A percentile compares a stretch with the other conserved stretches of the same genome.
Evolutionary conservation across 768 basidiomycete species (phyloP).

Genomic region (Pleurotus cornucopiae): DNA sequence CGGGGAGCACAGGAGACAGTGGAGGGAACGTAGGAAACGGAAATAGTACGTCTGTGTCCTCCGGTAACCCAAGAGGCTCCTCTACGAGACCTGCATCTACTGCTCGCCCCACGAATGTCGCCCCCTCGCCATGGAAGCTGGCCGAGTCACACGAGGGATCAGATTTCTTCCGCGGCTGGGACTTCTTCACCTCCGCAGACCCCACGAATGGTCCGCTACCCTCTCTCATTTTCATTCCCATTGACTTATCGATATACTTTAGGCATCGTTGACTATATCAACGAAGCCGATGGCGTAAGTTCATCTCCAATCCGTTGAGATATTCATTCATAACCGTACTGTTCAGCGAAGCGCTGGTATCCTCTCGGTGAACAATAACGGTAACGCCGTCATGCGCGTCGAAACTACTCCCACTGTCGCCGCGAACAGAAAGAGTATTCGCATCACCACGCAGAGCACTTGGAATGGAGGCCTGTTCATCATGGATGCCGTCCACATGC

Average conservation of each 20-base stretch:
- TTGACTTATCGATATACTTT: background rate
- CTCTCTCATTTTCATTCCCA: background rate
- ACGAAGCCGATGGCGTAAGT: constrained; percentile 55
- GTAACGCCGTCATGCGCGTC: constrained; percentile 83
- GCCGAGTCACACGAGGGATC: constrained; percentile 59
- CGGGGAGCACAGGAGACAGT: constrained; percentile 12
- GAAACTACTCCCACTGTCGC: constrained; percentile 76
- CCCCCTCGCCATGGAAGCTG: constrained; percentile 56
- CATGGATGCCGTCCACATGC: constrained; percentile 87
- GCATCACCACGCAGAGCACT: constrained; percentile 60
- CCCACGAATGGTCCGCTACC: constrained; percentile 62
- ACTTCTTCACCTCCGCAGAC: constrained; percentile 65
- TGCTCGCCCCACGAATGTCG: constrained; percentile 13
- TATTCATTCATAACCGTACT: constrained; percentile 4
- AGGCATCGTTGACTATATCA: constrained; percentile 60
- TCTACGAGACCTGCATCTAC: constrained; percentile 6
- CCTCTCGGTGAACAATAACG: constrained; percentile 58
- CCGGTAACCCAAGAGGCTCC: constrained; percentile 10
- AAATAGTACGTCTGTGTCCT: constrained; percentile 18
- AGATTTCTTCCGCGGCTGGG: constrained; percentile 80
- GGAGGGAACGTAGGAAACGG: background rate
- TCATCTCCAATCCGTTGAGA: constrained; percentile 3
- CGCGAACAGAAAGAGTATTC: constrained; percentile 69
- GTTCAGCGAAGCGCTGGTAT: constrained; percentile 53
- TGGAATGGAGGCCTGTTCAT: constrained; percentile 71